Conservation (phyloP, 139 green algal genomes). For the Chlorella sp. region DNA sequence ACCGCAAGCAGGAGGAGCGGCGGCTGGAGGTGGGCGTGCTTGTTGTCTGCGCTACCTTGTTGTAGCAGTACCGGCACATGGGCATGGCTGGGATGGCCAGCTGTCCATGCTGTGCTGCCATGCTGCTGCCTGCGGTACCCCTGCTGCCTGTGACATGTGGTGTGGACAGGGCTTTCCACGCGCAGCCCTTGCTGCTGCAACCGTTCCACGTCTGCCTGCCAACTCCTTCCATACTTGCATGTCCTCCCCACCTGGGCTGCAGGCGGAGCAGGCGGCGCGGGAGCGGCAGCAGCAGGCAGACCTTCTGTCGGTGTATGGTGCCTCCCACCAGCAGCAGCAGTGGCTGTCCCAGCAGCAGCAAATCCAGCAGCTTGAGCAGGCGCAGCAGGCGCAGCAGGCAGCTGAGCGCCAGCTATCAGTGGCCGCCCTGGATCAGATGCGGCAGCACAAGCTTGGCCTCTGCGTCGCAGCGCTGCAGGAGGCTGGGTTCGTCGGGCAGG, state of each 20-base stretch:
- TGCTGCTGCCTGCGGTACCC: too few relatives aligned
- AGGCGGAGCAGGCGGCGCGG: background rate
- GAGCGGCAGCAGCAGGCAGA: constrained; percentile 5
- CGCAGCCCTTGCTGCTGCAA: too few relatives aligned
- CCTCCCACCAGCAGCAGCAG: background rate
- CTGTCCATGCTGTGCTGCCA: too few relatives aligned
- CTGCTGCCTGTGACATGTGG: too few relatives aligned
- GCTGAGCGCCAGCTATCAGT: background rate
- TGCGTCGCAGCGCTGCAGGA: background rate
- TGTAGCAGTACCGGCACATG: too few relatives aligned
- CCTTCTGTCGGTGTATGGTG: background rate
- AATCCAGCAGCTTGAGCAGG: too few relatives aligned
- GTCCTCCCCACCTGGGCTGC: background rate
- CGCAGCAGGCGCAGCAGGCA: too few relatives aligned
- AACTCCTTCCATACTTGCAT: background rate
- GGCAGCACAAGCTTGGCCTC: constrained; percentile 6
- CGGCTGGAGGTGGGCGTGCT: background rate
- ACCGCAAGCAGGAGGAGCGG: background rate
- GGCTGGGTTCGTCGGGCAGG: background rate
- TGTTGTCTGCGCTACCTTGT: background rate
- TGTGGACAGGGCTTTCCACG: too few relatives aligned
- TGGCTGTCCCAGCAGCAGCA: background rate
- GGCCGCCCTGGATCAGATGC: background rate
- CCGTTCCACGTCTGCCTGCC: too few relatives aligned
- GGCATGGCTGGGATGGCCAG: too few relatives aligned